Conservation (phyloP, 2,329 filamentous ascomycete genomes). For the Aspergillus flavus region DNA sequence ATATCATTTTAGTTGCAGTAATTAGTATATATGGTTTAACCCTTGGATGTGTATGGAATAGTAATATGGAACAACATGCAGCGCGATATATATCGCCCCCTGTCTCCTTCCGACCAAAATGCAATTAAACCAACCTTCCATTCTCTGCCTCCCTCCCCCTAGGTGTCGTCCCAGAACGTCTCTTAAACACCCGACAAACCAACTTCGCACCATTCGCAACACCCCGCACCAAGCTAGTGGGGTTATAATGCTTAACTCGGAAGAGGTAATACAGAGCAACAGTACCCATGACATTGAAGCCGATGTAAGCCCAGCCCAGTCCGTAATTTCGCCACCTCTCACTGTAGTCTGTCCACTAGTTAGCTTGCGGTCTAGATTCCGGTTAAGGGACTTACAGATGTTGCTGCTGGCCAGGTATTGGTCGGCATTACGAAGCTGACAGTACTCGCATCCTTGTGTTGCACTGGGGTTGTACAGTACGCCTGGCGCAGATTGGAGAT, state of each 20-base stretch:
- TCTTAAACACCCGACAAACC: conserved; percentile 35
- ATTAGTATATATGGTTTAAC: neutral
- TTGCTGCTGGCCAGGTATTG: conserved; percentile 49
- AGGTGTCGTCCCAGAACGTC: conserved; percentile 33
- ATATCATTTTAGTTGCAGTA: neutral
- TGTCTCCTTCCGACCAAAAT: neutral
- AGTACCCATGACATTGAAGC: conserved; percentile 61
- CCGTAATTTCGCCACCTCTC: conserved; percentile 72
- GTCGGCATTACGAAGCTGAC: conserved; percentile 40
- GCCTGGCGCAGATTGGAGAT: conserved; percentile 55
- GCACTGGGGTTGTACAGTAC: conserved; percentile 55
- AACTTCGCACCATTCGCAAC: conserved; percentile 24
- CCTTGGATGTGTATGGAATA: neutral
- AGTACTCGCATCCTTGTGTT: conserved; percentile 57
- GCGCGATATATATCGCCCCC: neutral
- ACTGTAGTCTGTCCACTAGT: conserved; percentile 45
- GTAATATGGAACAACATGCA: neutral
- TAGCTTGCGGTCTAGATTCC: conserved; percentile 1
- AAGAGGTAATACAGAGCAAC: conserved; percentile 58
- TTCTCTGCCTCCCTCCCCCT: conserved; percentile 35
- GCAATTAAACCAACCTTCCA: conserved; percentile 24
- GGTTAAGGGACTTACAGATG: conserved; percentile 36
- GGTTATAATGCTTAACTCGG: conserved; percentile 47
- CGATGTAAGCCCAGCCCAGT: conserved; percentile 61
- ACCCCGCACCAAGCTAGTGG: conserved; percentile 30